phyloP scores from a whole-genome alignment of 2,329 filamentous ascomycete species.

The Mycocentrospora acerina region DNA sequence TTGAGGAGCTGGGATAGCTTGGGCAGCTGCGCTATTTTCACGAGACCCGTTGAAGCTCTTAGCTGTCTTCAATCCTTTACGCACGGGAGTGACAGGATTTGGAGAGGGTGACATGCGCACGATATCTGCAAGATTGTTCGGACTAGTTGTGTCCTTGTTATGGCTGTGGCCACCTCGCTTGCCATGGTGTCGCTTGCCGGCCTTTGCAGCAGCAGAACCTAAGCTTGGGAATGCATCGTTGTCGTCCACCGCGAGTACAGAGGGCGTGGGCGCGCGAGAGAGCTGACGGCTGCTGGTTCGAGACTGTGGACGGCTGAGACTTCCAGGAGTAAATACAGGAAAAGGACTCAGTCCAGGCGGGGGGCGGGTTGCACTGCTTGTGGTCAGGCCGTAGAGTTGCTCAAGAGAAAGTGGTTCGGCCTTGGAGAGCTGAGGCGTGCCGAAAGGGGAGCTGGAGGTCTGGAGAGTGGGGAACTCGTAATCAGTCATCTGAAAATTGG shows the following conservation, averaged over 20 bases:
- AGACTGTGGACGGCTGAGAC: slow-evolving; percentile 69
- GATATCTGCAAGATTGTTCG: slow-evolving; percentile 86
- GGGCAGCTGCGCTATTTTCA: slow-evolving; percentile 78
- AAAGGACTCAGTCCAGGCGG: slow-evolving; percentile 70
- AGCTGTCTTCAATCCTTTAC: slow-evolving; percentile 63
- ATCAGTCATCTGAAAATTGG: slow-evolving; percentile 78
- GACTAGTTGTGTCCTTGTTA: slow-evolving; percentile 52
- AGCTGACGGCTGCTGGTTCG: slow-evolving; percentile 83
- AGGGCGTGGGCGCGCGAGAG: slow-evolving; percentile 61
- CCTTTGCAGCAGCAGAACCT: slow-evolving; percentile 72
- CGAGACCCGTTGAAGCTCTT: slow-evolving; percentile 66
- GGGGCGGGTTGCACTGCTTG: slow-evolving; percentile 51
- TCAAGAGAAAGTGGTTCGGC: slow-evolving; percentile 46
- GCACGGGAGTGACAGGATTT: slow-evolving; percentile 58
- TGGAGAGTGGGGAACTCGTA: slow-evolving; percentile 81
- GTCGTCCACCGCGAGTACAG: slow-evolving; percentile 81
- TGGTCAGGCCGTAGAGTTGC: slow-evolving; percentile 42
- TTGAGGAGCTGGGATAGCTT: slow-evolving; percentile 82
- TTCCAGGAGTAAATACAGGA: slow-evolving; percentile 57
- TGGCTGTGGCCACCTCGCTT: slow-evolving; percentile 80
- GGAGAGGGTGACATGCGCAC: slow-evolving; percentile 94
- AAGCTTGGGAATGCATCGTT: slow-evolving; percentile 93
- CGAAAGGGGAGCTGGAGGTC: slow-evolving; percentile 47
- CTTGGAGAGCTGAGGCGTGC: slow-evolving; percentile 40
- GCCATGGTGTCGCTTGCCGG: slow-evolving; percentile 87